Conservation (phyloP, 129 eudicot species). For the Centella asiatica region DNA sequence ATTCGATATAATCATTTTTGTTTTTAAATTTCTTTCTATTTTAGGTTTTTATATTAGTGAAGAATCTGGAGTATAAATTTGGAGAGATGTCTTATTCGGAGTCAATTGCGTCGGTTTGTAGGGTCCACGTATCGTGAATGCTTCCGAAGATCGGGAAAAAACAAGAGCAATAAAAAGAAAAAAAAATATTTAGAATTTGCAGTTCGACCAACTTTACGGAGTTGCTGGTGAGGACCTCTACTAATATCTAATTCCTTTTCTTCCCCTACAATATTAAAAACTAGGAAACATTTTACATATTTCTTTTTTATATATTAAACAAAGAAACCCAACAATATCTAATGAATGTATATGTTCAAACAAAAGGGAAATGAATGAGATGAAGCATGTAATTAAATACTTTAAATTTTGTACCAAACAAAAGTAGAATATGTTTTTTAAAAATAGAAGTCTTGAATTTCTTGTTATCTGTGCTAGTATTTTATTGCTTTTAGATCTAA, state of each 20-base stretch:
- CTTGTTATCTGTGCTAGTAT: no score
- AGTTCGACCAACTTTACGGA: constrained; percentile 38
- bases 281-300: no score
- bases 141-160: constrained; percentile 14
- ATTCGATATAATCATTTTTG: neutral
- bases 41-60: neutral
- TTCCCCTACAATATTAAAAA: neutral
- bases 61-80: constrained; percentile 4
- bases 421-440: no score
- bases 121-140: constrained; percentile 11
- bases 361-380: no score
- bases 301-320: neutral
- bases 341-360: no score
- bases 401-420: no score
- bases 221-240: constrained; percentile 22
- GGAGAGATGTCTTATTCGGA: constrained; percentile 52
- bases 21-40: neutral
- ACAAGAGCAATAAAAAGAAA: neutral
- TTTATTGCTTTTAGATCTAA: no score
- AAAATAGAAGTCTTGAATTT: no score
- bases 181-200: constrained; percentile 15
- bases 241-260: constrained; percentile 7
- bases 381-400: no score
- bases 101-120: constrained; percentile 48
- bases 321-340: neutral